Percentiles rank a stretch among this genome's conserved stretches.
These are phyloP conservation scores for Torrubiella hemipterigena DNA, from an alignment of 2,329 filamentous ascomycete genomes.

Conservation along the genomic window DNA sequence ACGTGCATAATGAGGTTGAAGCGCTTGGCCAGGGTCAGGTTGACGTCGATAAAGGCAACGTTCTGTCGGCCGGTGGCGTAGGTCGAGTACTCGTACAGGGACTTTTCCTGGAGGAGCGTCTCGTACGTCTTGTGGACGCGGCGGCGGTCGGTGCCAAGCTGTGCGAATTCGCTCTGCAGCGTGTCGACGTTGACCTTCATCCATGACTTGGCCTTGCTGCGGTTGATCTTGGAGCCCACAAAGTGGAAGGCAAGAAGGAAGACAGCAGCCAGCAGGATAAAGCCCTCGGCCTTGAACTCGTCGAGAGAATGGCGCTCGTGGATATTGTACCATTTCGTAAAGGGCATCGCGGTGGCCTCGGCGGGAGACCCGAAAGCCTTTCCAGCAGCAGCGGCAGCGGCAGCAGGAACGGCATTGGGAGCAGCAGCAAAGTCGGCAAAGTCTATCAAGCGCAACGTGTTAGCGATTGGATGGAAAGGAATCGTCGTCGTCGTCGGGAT, in stretches of 20 bases:
- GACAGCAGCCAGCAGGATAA: slow-evolving; percentile 65
- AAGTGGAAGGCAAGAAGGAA: slow-evolving; percentile 69
- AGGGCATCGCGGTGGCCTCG: slow-evolving; percentile 46
- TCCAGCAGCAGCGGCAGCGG: slow-evolving; percentile 32
- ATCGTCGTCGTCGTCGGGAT: neutral
- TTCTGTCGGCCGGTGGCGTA: slow-evolving; percentile 92
- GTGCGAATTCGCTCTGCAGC: slow-evolving; percentile 71
- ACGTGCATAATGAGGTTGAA: slow-evolving; percentile 61
- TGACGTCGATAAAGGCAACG: slow-evolving; percentile 79
- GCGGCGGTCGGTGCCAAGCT: slow-evolving; percentile 65
- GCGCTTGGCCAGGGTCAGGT: slow-evolving; percentile 68
- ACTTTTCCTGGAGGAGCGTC: slow-evolving; percentile 67
- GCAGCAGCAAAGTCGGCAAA: slow-evolving; percentile 88
- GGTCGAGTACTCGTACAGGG: slow-evolving; percentile 70
- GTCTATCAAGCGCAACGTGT: slow-evolving; percentile 40
- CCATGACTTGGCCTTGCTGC: slow-evolving; percentile 70
- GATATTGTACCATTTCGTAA: slow-evolving; percentile 92
- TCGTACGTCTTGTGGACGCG: slow-evolving; percentile 34
- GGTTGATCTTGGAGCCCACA: slow-evolving; percentile 70
- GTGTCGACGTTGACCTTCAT: slow-evolving; percentile 59
- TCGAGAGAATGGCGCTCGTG: slow-evolving; percentile 76
- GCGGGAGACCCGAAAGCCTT: slow-evolving; percentile 33
- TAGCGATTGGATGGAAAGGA: slow-evolving; percentile 8
- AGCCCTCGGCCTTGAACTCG: slow-evolving; percentile 81
- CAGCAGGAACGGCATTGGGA: slow-evolving; percentile 50